Evolutionary conservation across 805 yeast species (phyloP).

Genomic region (Nakazawaea wyomingensis): DNA sequence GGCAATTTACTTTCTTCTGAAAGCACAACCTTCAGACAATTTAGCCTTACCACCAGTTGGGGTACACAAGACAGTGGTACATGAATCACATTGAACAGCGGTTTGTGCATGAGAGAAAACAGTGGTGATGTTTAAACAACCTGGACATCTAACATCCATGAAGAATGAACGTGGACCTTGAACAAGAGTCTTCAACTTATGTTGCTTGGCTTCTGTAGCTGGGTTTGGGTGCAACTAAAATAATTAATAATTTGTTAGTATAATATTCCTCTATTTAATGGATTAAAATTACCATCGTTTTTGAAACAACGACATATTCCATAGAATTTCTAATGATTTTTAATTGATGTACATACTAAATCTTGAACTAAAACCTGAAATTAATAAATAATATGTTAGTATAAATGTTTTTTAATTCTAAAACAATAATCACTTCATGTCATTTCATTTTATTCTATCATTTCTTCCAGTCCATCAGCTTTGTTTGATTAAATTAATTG

Average conservation of each 20-base stretch:
- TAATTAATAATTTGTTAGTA: neutral
- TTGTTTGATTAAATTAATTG: too few species aligned
- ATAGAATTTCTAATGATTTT: neutral
- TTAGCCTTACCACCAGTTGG: constrained; percentile 98
- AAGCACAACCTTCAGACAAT: constrained; percentile 92
- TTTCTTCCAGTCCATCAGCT: too few species aligned
- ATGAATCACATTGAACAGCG: constrained; percentile 91
- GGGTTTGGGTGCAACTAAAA: constrained; percentile 78
- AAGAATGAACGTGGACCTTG: constrained; percentile 91
- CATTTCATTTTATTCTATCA: too few species aligned
- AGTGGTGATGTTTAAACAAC: constrained; percentile 91
- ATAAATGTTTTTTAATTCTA: neutral
- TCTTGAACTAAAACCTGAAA: constrained; percentile 13
- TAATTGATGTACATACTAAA: constrained; percentile 6
- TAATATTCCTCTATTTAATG: too few species aligned
- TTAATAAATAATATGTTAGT: neutral
- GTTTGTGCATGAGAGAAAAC: constrained; percentile 97
- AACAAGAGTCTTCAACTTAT: constrained; percentile 87
- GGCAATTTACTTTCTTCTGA: constrained; percentile 80
- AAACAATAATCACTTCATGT: neutral
- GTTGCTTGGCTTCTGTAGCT: constrained; percentile 85
- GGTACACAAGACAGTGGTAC: constrained; percentile 89
- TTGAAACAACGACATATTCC: too few species aligned
- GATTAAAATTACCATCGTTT: too few species aligned
- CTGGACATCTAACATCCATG: constrained; percentile 97